These are phyloP conservation scores for Nitzschia sp. DNA, from an alignment of 108 stramenopile genomes.

Conservation along the genomic window DNA sequence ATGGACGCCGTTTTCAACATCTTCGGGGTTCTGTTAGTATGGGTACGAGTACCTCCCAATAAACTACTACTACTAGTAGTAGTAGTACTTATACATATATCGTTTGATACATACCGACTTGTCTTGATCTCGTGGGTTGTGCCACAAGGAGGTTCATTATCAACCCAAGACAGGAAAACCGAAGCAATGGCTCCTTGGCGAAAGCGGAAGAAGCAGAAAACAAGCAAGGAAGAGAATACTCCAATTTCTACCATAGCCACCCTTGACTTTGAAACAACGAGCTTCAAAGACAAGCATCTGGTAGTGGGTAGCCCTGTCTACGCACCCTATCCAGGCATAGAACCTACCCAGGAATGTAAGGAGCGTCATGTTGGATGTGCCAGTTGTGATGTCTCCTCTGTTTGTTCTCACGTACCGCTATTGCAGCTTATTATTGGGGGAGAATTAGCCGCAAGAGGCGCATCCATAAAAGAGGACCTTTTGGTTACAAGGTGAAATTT, in stretches of 20 bases:
- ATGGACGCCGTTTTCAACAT: too few species aligned
- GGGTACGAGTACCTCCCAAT: too few species aligned
- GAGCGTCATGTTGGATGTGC: background rate
- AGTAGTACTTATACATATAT: too few species aligned
- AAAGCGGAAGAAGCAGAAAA: too few species aligned
- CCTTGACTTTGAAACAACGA: background rate
- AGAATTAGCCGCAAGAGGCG: background rate
- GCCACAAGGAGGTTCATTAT: too few species aligned
- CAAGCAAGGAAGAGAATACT: background rate
- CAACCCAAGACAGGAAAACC: background rate
- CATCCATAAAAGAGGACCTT: background rate
- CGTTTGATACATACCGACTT: too few species aligned
- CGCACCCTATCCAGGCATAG: slow-evolving; percentile 11
- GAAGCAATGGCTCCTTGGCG: background rate
- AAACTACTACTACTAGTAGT: too few species aligned
- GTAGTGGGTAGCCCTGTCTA: slow-evolving; percentile 5
- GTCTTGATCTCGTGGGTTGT: too few species aligned
- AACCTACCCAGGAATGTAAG: slow-evolving; percentile 1
- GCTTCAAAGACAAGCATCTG: background rate
- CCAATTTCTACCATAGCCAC: background rate
- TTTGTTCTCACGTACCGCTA: background rate
- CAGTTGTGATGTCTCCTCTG: background rate
- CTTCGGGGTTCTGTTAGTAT: too few species aligned
- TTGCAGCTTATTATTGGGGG: background rate
- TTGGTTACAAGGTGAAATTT: background rate